phyloP scores from a whole-genome alignment of 345 rosid genomes.

The Excoecaria agallocha region DNA sequence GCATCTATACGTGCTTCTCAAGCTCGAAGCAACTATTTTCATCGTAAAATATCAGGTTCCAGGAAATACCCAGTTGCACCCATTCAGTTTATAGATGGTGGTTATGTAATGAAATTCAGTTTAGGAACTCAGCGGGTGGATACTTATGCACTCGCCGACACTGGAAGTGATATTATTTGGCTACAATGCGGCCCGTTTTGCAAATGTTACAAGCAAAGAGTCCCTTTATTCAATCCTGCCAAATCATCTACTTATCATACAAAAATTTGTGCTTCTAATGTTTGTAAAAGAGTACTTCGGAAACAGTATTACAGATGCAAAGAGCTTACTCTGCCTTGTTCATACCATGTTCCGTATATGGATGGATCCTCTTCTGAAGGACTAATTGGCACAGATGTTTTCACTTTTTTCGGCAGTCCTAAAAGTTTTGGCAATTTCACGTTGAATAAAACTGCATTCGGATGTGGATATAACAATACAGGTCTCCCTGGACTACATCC shows the following conservation, averaged over 20 bases:
- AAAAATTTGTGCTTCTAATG: not conserved
- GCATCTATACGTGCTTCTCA: not conserved
- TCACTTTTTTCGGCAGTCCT: not conserved
- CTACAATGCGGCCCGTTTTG: slow-evolving; percentile 17
- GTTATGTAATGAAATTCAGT: not conserved
- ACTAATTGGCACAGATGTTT: slow-evolving; percentile 8
- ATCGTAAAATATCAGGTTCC: not conserved
- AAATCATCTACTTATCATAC: not conserved
- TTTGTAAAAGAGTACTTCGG: not conserved
- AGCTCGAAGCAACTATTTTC: not conserved
- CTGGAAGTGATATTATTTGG: slow-evolving; percentile 26
- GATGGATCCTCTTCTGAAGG: slow-evolving; percentile 1
- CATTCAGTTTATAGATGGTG: not conserved
- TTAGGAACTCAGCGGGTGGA: not conserved
- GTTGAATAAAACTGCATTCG: not conserved
- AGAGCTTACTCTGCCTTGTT: not conserved
- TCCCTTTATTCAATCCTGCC: not conserved
- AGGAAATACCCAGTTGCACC: not conserved
- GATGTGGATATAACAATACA: slow-evolving; percentile 14
- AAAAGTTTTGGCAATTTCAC: not conserved
- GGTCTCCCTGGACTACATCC: not conserved
- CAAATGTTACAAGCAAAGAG: slow-evolving; percentile 11
- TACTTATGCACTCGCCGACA: slow-evolving; percentile 17
- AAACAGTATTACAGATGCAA: not conserved
- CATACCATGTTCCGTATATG: not conserved